Conservation (phyloP, 176 grass and related monocot genomes). For the Lolium multiflorum region DNA sequence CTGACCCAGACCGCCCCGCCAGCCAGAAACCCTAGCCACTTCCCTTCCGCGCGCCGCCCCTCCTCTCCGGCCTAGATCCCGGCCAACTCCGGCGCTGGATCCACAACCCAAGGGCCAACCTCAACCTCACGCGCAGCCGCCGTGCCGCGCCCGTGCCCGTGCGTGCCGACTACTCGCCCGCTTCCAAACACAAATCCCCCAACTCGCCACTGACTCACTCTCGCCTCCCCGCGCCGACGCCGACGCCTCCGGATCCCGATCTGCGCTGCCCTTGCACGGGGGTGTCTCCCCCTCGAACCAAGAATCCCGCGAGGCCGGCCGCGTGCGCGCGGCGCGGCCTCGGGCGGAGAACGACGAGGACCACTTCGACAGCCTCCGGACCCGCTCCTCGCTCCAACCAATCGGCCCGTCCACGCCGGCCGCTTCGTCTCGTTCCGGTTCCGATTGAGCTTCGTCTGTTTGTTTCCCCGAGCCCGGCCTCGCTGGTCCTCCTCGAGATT, state of each 20-base stretch:
- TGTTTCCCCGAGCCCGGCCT: background rate
- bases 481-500: background rate
- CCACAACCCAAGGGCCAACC: background rate
- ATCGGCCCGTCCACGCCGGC: background rate
- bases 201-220: background rate
- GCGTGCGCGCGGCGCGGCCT: too few relatives aligned
- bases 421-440: slow-evolving; percentile 4
- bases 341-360: too few relatives aligned
- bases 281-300: too few relatives aligned
- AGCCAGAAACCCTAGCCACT: too few relatives aligned
- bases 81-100: too few relatives aligned
- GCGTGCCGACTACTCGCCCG: slow-evolving; percentile 40
- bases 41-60: too few relatives aligned
- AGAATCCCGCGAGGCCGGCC: too few relatives aligned
- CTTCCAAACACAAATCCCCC: slow-evolving; percentile 25
- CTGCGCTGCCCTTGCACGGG: background rate
- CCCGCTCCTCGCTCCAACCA: too few relatives aligned
- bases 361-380: too few relatives aligned
- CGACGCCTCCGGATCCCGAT: slow-evolving; percentile 56
- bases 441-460: background rate
- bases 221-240: background rate
- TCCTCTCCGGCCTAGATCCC: too few relatives aligned
- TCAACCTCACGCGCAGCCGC: slow-evolving; percentile 23
- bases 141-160: background rate
- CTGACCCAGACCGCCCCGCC: too few relatives aligned